phyloP scores from a whole-genome alignment of 805 yeast species.

The Kuraishia cidri region DNA sequence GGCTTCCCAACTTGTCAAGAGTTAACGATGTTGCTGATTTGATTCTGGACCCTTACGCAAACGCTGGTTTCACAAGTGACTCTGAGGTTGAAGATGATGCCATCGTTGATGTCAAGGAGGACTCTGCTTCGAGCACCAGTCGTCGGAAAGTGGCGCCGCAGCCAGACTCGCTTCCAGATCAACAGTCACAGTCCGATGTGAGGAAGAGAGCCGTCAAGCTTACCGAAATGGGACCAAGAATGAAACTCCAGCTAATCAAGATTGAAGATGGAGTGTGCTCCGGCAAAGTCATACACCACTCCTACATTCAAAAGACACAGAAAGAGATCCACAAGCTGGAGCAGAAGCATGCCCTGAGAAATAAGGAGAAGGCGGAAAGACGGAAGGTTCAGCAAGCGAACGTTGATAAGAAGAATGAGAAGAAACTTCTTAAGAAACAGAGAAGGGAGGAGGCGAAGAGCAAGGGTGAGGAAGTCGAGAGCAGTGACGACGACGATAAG shows the following conservation, averaged over 20 bases:
- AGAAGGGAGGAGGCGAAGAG: conserved; percentile 23
- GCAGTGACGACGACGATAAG: conserved; percentile 18
- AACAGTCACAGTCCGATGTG: conserved; percentile 10
- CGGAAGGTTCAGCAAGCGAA: conserved; percentile 73
- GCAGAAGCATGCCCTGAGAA: conserved; percentile 52
- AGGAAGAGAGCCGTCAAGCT: conserved; percentile 82
- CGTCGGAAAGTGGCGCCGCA: conserved; percentile 10
- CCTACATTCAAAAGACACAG: conserved; percentile 53
- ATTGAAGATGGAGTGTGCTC: conserved; percentile 89
- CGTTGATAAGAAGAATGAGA: conserved; percentile 65
- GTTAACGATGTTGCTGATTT: conserved; percentile 76
- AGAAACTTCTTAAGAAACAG: conserved; percentile 61
- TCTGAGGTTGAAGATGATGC: conserved; percentile 92
- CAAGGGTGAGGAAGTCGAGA: conserved; percentile 21
- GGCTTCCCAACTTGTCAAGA: conserved; percentile 59
- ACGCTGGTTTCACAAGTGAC: conserved; percentile 74
- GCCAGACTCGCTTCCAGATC: conserved; percentile 8
- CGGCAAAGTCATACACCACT: conserved; percentile 84
- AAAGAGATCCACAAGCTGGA: conserved; percentile 56
- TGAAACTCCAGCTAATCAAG: conserved; percentile 67
- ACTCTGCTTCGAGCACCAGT: conserved; percentile 12
- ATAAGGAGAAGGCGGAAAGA: conserved; percentile 59
- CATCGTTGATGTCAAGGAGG: conserved; percentile 48
- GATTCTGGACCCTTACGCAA: conserved; percentile 74
- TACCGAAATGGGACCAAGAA: conserved; percentile 89